Base-by-base conservation (phyloP, 495 filamentous ascomycete genomes). In the Neurospora sp. region DNA sequence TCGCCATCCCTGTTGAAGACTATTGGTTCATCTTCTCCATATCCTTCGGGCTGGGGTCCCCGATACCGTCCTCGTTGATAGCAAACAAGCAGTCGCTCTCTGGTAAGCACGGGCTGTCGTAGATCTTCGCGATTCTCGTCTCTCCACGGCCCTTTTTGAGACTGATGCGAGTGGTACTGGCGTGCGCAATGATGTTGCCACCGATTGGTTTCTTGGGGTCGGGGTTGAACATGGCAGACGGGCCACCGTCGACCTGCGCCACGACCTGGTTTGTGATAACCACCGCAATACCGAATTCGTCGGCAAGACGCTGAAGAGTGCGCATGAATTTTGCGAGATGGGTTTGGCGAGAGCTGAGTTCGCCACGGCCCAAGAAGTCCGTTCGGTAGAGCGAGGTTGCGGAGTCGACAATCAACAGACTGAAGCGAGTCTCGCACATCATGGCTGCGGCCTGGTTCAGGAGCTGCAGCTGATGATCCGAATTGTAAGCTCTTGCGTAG, bases 381-480 rank as follows among this genome's bases (percentile, higher is more conserved):
- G 96, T 99, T 69, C 96, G 90, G 81, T 98, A 99, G 28, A 99
- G 87, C 1, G 95, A 92, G 0, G 95, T 99, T 21, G 96, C 96
- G 39, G 92, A 94, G 83, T 99, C 96, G 73, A 99, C 96, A 66
- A 99, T 89, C 43, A 99, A 88, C 5, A 99, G 87, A 21, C 94
- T 97, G 84, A 99, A 99, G 5, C 96, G 91, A 3, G 96, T 98
- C 82, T 98, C 96, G 73, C 94, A 97, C 96, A 99, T 99, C 96
- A 99, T 99, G 70, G 92, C 88, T 9, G 96, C 92, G 19, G 96
- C 96, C 80, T 98, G 94, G 80, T 93, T 97, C 70, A 99, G 89
- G 6, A 99, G 87, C 80, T 96, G 92, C 24, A 98, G 87, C 80
- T 99, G 96, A 81, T 99, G 96, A 74, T 99, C 96, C 3, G 94